Base-by-base conservation (phyloP, 768 basidiomycete genomes). In the Pilatotrama ljubarskyi region DNA sequence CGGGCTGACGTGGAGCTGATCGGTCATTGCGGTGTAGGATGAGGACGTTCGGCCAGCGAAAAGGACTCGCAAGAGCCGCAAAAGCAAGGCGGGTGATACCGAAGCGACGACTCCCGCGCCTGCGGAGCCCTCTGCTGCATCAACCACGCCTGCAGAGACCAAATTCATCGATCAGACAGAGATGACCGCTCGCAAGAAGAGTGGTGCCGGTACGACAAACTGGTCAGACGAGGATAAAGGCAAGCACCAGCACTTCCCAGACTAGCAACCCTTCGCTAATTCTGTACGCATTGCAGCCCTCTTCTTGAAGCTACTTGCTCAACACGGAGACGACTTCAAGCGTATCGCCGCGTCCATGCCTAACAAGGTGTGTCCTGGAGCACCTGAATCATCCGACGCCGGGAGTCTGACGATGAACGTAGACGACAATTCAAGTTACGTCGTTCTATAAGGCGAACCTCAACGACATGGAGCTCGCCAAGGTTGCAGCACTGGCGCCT, bases 191-290 rank as follows among this genome's bases (percentile, higher is more conserved):
- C 66, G 67, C 55, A 71, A 69, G 68, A 69, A 59, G 55, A 54
- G 63, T 54, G 64, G 69, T 8, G 68, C 76, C 47, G 76, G 66
- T n/a, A 59, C 69, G 26, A 74, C 71, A 38, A 80, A 80, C 48
- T 90, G 89, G 88, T 82, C 84, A 3, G 82, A 83, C 9, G 82
- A 84, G 36, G 90, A 92, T 66, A 85, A 84, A 76, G 78, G 85
- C 85, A 57, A 66, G 80, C 72, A 32, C 43, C 65, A 58, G 53
- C 40, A 53, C 15, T 36, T 20, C n/a, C 18, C 51, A 38, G 29
- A 24, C 52, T 43, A 7, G 38, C 42, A 18, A 5, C 9, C 42
- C 9, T 29, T n/a, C n/a, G 29, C 41, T 55, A 6, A 52, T 35
- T 20, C 22, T 15, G 17, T 32, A 47, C 38, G 18, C 29, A 32